Conservation (phyloP, 1,284 basidiomycete species). For the Pyrrhoderma lamaoense region DNA sequence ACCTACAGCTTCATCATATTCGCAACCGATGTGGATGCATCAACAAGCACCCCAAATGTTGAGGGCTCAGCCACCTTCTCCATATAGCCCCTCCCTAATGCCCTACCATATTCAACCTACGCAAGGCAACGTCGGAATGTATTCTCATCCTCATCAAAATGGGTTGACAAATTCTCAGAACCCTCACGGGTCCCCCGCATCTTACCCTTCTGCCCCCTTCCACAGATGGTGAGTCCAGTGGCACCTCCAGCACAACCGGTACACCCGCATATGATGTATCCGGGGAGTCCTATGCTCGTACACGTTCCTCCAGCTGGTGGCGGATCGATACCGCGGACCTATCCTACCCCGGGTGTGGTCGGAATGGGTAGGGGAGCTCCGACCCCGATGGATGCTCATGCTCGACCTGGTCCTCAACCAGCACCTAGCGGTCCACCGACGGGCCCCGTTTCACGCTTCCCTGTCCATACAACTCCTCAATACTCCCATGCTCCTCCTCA, state of each 20-base stretch:
- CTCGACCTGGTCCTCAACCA: constrained; percentile 21
- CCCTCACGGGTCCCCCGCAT: constrained; percentile 32
- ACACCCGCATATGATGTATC: constrained; percentile 45
- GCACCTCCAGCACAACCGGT: constrained; percentile 33
- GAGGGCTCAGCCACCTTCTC: constrained; percentile 44
- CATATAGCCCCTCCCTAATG: constrained; percentile 59
- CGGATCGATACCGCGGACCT: constrained; percentile 16
- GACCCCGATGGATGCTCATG: constrained; percentile 28
- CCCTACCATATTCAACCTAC: constrained; percentile 48
- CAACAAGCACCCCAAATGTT: constrained; percentile 47
- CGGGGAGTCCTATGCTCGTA: constrained; percentile 60
- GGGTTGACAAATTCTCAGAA: constrained; percentile 29
- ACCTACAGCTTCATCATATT: constrained; percentile 43
- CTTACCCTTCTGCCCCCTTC: constrained; percentile 39
- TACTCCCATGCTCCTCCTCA: constrained; percentile 27
- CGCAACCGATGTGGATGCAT: constrained; percentile 55
- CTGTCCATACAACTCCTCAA: constrained; percentile 28
- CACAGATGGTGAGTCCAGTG: constrained; percentile 61
- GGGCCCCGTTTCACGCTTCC: constrained; percentile 25
- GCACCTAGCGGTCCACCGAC: constrained; percentile 24
- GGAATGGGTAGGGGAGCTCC: constrained; percentile 20
- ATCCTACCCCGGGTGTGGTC: constrained; percentile 17
- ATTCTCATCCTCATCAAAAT: constrained; percentile 34
- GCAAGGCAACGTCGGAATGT: constrained; percentile 35
- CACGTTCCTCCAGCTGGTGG: constrained; percentile 35